phyloP scores from a whole-genome alignment of 2,329 filamentous ascomycete genomes.

The Leptographium lundbergii region DNA sequence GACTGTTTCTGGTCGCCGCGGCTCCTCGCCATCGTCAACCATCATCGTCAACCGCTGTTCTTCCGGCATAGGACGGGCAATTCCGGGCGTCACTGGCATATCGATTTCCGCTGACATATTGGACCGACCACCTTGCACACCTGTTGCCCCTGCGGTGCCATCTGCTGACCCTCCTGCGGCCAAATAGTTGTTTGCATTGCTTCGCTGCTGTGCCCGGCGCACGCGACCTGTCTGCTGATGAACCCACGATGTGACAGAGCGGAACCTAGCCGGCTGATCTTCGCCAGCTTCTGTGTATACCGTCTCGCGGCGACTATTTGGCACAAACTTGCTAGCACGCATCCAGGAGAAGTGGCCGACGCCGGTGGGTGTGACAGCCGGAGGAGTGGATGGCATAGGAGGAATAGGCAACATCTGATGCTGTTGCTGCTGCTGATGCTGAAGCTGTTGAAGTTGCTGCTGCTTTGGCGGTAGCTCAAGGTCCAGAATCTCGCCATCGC shows the following conservation, averaged over 20 bases:
- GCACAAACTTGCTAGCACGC: constrained; percentile 1
- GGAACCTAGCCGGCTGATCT: constrained; percentile 42
- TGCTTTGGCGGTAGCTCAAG: constrained; percentile 12
- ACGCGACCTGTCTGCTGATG: constrained; percentile 47
- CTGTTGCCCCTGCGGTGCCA: background rate
- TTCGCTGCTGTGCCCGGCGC: constrained; percentile 31
- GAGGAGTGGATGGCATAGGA: background rate
- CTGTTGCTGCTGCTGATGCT: background rate
- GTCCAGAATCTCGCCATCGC: constrained; percentile 43
- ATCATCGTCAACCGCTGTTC: constrained; percentile 37
- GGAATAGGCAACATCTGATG: background rate
- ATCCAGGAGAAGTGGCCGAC: constrained; percentile 11
- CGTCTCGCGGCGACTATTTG: constrained; percentile 29
- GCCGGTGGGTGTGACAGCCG: constrained; percentile 7
- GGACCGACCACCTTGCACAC: background rate
- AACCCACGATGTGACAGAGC: constrained; percentile 50
- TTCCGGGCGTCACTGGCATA: constrained; percentile 14
- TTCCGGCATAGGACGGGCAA: constrained; percentile 23
- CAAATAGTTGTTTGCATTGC: background rate
- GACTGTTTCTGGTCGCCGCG: constrained; percentile 26
- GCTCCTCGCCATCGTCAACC: constrained; percentile 36
- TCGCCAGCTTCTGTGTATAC: constrained; percentile 40
- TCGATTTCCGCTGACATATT: background rate
- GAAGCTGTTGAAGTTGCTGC: background rate
- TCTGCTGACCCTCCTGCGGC: background rate